Conservation (phyloP, 768 basidiomycete genomes). For the Lanmaoa rubissima region DNA sequence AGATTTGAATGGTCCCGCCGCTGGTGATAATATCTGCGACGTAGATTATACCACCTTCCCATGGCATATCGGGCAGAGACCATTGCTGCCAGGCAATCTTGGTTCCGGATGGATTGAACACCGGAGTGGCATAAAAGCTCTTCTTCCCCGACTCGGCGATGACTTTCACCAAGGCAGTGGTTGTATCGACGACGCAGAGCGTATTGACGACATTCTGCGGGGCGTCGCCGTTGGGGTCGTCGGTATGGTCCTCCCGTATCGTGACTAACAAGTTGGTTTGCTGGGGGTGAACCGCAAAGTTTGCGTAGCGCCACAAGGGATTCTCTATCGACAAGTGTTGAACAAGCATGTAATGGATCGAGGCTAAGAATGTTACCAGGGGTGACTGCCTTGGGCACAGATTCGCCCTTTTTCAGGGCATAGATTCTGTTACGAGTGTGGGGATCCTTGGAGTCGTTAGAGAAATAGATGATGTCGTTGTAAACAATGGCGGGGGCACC, state of each 20-base stretch:
- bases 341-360: neutral
- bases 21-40: conserved; percentile 40
- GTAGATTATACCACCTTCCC: conserved; percentile 56
- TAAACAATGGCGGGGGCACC: conserved; percentile 56
- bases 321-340: conserved; percentile 9
- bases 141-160: conserved; percentile 27
- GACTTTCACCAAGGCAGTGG: conserved; percentile 36
- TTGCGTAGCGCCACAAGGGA: conserved; percentile 41
- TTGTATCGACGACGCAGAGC: conserved; percentile 53
- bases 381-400: conserved; percentile 32
- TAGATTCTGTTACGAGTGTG: conserved; percentile 43
- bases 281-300: conserved; percentile 55
- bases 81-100: conserved; percentile 61
- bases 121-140: conserved; percentile 47
- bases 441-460: conserved; percentile 37
- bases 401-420: conserved; percentile 23
- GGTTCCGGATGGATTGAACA: conserved; percentile 55
- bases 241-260: conserved; percentile 67
- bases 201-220: conserved; percentile 46
- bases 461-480: conserved; percentile 53
- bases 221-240: neutral
- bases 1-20: conserved; percentile 27
- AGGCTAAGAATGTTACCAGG: conserved; percentile 45
- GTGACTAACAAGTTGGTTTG: conserved; percentile 50
- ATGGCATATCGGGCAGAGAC: conserved; percentile 66